Conservation (phyloP, 495 filamentous ascomycete genomes). For the Daldinia decipiens region DNA sequence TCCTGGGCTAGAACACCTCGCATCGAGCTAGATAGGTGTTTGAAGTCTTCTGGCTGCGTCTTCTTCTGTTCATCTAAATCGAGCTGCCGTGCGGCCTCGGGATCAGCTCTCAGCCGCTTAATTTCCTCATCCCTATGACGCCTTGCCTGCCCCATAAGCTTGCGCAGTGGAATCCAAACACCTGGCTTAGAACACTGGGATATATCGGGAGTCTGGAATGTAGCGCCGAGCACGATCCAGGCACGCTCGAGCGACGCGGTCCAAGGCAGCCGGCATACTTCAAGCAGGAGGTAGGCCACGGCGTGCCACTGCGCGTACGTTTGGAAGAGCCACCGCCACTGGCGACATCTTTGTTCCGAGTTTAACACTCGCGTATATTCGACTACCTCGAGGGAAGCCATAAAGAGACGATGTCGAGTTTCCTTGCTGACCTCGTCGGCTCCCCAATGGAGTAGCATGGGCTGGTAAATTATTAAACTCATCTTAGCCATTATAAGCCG, state of each 20-base stretch:
- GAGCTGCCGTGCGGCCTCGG: conserved; percentile 53
- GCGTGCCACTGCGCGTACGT: conserved; percentile 87
- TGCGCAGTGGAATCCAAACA: conserved; percentile 79
- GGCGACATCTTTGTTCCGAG: conserved; percentile 66
- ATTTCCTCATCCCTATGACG: conserved; percentile 63
- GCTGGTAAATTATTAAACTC: conserved; percentile 60
- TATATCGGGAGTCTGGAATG: conserved; percentile 65
- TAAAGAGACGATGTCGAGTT: conserved; percentile 77
- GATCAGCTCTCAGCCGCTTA: conserved; percentile 52
- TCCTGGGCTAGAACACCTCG: conserved; percentile 52
- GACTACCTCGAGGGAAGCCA: conserved; percentile 77
- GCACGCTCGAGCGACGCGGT: conserved; percentile 75
- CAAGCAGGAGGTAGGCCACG: conserved; percentile 77
- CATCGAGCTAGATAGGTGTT: conserved; percentile 51
- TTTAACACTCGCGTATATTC: conserved; percentile 75
- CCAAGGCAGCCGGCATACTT: conserved; percentile 79
- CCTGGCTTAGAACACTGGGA: conserved; percentile 67
- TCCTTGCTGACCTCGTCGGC: conserved; percentile 61
- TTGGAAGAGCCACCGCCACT: conserved; percentile 85
- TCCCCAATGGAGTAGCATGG: conserved; percentile 59
- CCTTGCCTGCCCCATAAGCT: conserved; percentile 74
- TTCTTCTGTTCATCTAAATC: conserved; percentile 53
- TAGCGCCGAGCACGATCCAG: conserved; percentile 75
- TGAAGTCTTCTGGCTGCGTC: conserved; percentile 50
- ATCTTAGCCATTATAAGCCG: conserved; percentile 73